A percentile compares a stretch with the other conserved stretches of the same genome.
Evolutionary conservation across 163 green algal species (phyloP).

Genomic region (Chlamydomonas reinhardtii): DNA sequence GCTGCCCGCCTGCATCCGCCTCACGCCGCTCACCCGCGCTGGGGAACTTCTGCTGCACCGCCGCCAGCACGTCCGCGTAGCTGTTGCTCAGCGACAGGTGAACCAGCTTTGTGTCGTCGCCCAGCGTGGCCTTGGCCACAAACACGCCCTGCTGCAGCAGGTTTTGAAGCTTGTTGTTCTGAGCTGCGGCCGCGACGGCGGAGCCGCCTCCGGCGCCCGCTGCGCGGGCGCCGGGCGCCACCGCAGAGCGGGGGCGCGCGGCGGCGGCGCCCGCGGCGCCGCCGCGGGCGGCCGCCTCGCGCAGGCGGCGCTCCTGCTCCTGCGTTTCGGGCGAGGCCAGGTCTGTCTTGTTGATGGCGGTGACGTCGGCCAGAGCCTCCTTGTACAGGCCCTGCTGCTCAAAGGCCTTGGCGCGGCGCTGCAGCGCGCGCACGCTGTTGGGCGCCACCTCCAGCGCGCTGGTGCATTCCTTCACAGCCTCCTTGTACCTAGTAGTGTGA

Average conservation of each 20-base stretch:
- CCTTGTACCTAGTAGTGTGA: slow-evolving; percentile 83
- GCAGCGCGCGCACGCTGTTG: slow-evolving; percentile 72
- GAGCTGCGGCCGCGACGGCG: slow-evolving; percentile 31
- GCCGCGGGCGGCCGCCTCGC: slow-evolving; percentile 68
- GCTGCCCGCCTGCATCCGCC: too few species aligned
- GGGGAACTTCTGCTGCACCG: slow-evolving; percentile 81
- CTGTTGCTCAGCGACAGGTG: slow-evolving; percentile 71
- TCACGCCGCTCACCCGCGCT: slow-evolving; percentile 46
- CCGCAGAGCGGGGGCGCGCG: slow-evolving; percentile 13
- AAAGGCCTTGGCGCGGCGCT: slow-evolving; percentile 79
- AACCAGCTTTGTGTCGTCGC: slow-evolving; percentile 80
- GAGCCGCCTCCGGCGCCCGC: slow-evolving; percentile 41
- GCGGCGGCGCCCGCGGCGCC: slow-evolving; percentile 63
- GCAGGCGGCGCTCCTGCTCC: slow-evolving; percentile 82
- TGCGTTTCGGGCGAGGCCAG: slow-evolving; percentile 73
- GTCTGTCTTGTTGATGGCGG: slow-evolving; percentile 78
- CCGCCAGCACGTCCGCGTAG: slow-evolving; percentile 85
- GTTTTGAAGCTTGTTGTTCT: slow-evolving; percentile 25
- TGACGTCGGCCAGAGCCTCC: slow-evolving; percentile 80
- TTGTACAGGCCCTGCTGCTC: slow-evolving; percentile 83
- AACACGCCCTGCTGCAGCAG: slow-evolving; percentile 48
- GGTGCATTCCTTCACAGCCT: slow-evolving; percentile 86
- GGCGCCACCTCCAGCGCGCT: slow-evolving; percentile 75
- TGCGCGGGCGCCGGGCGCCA: not conserved
- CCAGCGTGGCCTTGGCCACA: slow-evolving; percentile 55